Conservation (phyloP, 2,329 filamentous ascomycete genomes). For the Beauveria australis region DNA sequence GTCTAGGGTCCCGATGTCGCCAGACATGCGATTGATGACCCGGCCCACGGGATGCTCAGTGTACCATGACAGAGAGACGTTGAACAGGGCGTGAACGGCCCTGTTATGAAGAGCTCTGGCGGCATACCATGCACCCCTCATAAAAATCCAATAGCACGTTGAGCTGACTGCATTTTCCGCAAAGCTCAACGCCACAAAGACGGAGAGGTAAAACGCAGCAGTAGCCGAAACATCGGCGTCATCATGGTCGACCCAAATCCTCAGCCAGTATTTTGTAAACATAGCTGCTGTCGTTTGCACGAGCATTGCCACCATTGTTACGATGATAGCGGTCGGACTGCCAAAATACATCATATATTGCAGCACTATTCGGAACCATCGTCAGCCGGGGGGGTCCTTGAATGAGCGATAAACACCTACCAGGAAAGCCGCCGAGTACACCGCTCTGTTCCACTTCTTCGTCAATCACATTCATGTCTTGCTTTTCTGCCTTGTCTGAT, state of each 20-base stretch:
- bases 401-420: neutral
- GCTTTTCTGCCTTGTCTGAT: neutral
- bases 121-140: conserved; percentile 47
- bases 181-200: conserved; percentile 40
- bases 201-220: conserved; percentile 41
- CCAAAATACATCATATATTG: conserved; percentile 45
- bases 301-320: conserved; percentile 30
- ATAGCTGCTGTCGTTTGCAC: conserved; percentile 33
- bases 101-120: conserved; percentile 42
- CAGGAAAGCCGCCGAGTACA: conserved; percentile 21
- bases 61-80: conserved; percentile 49
- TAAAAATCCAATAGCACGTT: conserved; percentile 36
- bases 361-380: conserved; percentile 23
- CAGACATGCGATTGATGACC: conserved; percentile 47
- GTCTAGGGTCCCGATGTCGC: conserved; percentile 50
- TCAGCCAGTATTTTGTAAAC: conserved; percentile 38
- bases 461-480: neutral
- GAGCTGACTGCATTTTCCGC: conserved; percentile 34
- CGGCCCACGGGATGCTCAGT: conserved; percentile 44
- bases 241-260: conserved; percentile 45
- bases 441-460: conserved; percentile 17
- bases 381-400: conserved; percentile 12
- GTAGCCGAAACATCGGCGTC: conserved; percentile 28
- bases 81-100: conserved; percentile 43
- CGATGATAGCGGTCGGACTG: conserved; percentile 31